phyloP scores from a whole-genome alignment of 1,284 basidiomycete genomes.

The Leucoagaricus sp. region DNA sequence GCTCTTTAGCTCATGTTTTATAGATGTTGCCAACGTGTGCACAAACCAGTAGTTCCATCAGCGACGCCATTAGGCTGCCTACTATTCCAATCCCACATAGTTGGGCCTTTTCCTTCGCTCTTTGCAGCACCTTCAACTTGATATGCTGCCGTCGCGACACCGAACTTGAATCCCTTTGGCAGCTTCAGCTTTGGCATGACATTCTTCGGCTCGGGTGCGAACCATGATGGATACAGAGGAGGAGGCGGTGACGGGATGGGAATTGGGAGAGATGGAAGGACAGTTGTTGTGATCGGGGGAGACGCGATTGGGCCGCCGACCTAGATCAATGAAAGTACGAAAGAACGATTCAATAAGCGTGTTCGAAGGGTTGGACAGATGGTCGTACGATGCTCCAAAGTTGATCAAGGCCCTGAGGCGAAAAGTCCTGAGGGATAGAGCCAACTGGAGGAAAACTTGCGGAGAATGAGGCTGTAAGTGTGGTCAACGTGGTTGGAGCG shows the following conservation, averaged over 20 bases:
- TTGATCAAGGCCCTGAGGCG: conserved; percentile 35
- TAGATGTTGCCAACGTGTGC: not conserved
- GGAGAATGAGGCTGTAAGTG: not conserved
- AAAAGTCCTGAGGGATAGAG: conserved; percentile 40
- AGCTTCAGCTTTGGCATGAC: conserved; percentile 42
- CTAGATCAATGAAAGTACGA: conserved; percentile 22
- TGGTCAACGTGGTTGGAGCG: not conserved
- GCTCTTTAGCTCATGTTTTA: not conserved
- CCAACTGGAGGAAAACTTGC: conserved; percentile 39
- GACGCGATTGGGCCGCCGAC: conserved; percentile 41
- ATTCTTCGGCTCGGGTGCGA: conserved; percentile 39
- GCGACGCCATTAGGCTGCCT: conserved; percentile 39
- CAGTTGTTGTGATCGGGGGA: conserved; percentile 48
- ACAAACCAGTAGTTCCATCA: conserved; percentile 43
- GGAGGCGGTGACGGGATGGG: conserved; percentile 44
- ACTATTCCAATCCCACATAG: conserved; percentile 50
- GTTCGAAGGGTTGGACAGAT: not conserved
- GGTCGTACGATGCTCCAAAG: conserved; percentile 47
- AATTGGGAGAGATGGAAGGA: conserved; percentile 38
- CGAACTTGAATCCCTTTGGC: conserved; percentile 45
- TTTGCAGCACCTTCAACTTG: conserved; percentile 52
- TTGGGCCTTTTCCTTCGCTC: conserved; percentile 49
- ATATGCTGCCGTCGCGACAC: conserved; percentile 49
- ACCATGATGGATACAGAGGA: conserved; percentile 46
- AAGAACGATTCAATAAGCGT: not conserved